Conservation (phyloP, 2,329 filamentous ascomycete genomes). For the Dryadomyces quercivorus region DNA sequence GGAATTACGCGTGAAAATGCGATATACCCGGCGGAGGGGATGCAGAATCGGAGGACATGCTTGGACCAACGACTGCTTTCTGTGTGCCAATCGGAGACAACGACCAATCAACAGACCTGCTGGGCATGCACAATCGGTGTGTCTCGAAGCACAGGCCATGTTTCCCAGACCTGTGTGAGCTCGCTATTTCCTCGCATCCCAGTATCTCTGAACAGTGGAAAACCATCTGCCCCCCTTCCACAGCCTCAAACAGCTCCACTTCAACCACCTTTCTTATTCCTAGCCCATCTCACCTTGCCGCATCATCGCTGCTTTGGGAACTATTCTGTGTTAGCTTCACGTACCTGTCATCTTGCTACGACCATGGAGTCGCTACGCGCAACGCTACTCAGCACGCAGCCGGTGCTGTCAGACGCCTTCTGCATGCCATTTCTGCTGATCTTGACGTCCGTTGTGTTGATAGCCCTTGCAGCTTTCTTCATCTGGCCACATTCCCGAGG, state of each 20-base stretch:
- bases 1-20: too few relatives aligned
- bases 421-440: background rate
- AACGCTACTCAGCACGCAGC: background rate
- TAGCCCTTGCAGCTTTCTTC: background rate
- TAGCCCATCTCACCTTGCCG: background rate
- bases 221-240: background rate
- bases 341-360: background rate
- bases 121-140: too few relatives aligned
- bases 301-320: too few relatives aligned
- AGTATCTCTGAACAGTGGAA: too few relatives aligned
- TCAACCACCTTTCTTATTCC: background rate
- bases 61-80: too few relatives aligned
- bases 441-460: background rate
- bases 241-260: background rate
- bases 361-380: background rate
- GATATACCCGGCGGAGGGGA: background rate
- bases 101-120: background rate
- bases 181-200: too few relatives aligned
- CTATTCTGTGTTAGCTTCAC: too few relatives aligned
- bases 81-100: background rate
- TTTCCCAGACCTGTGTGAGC: too few relatives aligned
- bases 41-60: background rate
- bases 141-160: too few relatives aligned
- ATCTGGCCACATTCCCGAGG: background rate
- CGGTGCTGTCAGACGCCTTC: background rate